These are phyloP conservation scores for Mrakia hoshinonis DNA, from an alignment of 768 basidiomycete species.

Conservation along the genomic window DNA sequence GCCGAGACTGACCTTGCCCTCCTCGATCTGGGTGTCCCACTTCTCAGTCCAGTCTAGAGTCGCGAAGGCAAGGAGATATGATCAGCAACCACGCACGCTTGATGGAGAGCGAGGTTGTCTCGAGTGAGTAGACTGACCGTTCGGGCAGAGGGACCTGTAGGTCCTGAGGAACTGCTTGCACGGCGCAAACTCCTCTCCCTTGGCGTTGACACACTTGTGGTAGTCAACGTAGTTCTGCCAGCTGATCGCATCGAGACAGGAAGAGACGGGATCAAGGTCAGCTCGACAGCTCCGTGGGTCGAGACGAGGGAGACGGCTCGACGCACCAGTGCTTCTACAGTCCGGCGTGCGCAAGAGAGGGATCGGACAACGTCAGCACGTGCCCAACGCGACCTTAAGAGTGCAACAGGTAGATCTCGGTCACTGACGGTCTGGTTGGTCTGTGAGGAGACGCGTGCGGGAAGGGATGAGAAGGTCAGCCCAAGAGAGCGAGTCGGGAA, in stretches of 20 bases:
- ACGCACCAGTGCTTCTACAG: slow-evolving; percentile 93
- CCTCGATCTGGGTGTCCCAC: slow-evolving; percentile 94
- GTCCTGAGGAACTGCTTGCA: slow-evolving; percentile 98
- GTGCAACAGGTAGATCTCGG: neutral
- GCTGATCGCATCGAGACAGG: slow-evolving; percentile 41
- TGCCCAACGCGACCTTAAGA: slow-evolving; percentile 41
- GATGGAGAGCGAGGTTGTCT: slow-evolving; percentile 65
- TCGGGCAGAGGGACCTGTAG: slow-evolving; percentile 94
- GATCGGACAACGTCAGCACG: neutral
- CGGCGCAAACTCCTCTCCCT: slow-evolving; percentile 95
- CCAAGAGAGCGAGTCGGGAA: neutral
- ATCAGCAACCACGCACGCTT: slow-evolving; percentile 53
- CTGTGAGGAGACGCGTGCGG: neutral
- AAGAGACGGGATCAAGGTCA: neutral
- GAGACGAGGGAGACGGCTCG: neutral
- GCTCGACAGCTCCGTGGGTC: no score
- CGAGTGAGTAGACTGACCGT: slow-evolving; percentile 50
- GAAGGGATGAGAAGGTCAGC: neutral
- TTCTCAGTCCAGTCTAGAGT: slow-evolving; percentile 51
- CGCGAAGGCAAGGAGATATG: neutral
- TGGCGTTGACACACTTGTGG: slow-evolving; percentile 93
- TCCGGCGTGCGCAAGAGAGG: slow-evolving; percentile 50
- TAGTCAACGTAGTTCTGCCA: slow-evolving; percentile 97
- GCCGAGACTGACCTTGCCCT: slow-evolving; percentile 45
- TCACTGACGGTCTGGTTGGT: slow-evolving; percentile 31